These are phyloP conservation scores for Nyssa sinensis DNA, from an alignment of 148 eudicot species.

Conservation along the genomic window DNA sequence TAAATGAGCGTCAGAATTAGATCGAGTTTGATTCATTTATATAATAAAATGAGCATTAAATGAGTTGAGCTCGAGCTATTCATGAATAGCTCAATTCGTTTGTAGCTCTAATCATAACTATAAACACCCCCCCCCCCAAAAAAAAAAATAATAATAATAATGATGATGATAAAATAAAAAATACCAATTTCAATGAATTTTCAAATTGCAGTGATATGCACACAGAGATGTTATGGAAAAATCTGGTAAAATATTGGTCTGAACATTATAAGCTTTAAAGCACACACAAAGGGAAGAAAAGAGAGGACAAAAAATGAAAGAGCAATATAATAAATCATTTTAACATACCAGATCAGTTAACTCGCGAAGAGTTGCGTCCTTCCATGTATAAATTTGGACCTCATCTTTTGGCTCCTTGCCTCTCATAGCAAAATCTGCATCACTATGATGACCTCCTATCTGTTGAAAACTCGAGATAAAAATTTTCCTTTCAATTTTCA, in stretches of 20 bases:
- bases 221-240: too few relatives aligned
- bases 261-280: not conserved
- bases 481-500: not conserved
- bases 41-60: too few relatives aligned
- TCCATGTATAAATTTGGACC: slow-evolving; percentile 99
- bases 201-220: too few relatives aligned
- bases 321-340: not conserved
- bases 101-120: too few relatives aligned
- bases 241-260: too few relatives aligned
- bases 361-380: slow-evolving; percentile 94
- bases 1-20: too few relatives aligned
- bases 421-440: slow-evolving; percentile 72
- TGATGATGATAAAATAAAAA: too few relatives aligned
- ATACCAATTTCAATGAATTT: too few relatives aligned
- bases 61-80: too few relatives aligned
- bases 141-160: too few relatives aligned
- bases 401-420: slow-evolving; percentile 99
- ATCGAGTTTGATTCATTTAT: too few relatives aligned
- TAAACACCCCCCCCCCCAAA: not conserved
- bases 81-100: too few relatives aligned
- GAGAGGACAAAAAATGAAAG: not conserved
- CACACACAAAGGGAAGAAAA: not conserved
- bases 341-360: slow-evolving; percentile 85
- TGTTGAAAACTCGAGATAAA: slow-evolving; percentile 33
- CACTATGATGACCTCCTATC: slow-evolving; percentile 86